Conservation (phyloP, 2,329 filamentous ascomycete genomes). For the Xylaria polymorpha region DNA sequence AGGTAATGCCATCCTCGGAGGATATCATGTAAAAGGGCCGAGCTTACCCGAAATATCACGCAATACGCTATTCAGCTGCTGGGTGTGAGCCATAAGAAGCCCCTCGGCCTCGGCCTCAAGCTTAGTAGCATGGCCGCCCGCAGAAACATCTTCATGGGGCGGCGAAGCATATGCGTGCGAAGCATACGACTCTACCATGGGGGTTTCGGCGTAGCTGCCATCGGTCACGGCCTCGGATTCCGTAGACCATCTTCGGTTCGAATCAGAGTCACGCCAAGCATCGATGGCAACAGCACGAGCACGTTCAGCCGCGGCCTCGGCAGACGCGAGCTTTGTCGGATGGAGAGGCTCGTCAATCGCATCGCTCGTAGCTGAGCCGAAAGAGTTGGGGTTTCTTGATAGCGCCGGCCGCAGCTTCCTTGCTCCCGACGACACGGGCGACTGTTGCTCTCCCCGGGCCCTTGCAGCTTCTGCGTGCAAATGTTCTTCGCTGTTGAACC, state of each 20-base stretch:
- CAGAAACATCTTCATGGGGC: background rate
- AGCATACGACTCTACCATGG: conserved; percentile 13
- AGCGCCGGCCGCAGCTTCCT: conserved; percentile 53
- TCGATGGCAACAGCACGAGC: conserved; percentile 53
- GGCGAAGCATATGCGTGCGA: conserved; percentile 7
- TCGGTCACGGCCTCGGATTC: conserved; percentile 33
- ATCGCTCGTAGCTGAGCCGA: conserved; percentile 46
- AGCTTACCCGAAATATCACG: conserved; percentile 25
- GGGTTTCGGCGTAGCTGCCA: conserved; percentile 26
- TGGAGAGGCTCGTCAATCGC: conserved; percentile 34
- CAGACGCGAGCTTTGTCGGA: conserved; percentile 40
- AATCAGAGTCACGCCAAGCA: conserved; percentile 44
- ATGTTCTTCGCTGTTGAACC: conserved; percentile 34
- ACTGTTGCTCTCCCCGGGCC: conserved; percentile 21
- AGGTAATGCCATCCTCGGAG: background rate
- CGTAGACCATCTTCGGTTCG: conserved; percentile 44
- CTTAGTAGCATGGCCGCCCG: conserved; percentile 3
- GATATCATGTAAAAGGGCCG: background rate
- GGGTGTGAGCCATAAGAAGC: conserved; percentile 39
- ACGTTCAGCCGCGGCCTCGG: conserved; percentile 54
- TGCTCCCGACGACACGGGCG: conserved; percentile 16
- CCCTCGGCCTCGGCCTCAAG: conserved; percentile 38
- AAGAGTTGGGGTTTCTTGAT: conserved; percentile 52
- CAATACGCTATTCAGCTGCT: conserved; percentile 4
- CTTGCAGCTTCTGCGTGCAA: conserved; percentile 15